Conservation (phyloP, 192 early-diverging fungal species). For the Ambispora gerdemannii region DNA sequence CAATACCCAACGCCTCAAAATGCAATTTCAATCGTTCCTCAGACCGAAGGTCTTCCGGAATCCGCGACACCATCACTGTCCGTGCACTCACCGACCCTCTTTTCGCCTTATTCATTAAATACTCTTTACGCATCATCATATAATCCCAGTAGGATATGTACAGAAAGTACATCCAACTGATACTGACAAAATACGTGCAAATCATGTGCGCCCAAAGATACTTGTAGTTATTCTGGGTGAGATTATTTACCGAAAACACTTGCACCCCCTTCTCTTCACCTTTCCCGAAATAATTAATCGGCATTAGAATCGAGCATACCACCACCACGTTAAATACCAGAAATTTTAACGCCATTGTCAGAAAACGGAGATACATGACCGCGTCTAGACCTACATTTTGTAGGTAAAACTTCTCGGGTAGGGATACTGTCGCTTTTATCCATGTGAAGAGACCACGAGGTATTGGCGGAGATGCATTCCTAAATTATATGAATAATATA, state of each 20-base stretch:
- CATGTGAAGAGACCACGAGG: constrained; percentile 49
- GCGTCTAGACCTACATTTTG: constrained; percentile 58
- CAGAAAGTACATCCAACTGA: constrained; percentile 53
- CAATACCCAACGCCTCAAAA: constrained; percentile 55
- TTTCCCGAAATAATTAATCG: constrained; percentile 47
- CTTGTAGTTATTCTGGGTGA: constrained; percentile 30
- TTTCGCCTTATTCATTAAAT: constrained; percentile 38
- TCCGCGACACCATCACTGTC: constrained; percentile 53
- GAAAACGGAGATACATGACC: constrained; percentile 60
- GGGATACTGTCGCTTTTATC: constrained; percentile 41
- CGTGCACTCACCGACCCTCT: constrained; percentile 43
- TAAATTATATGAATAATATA: constrained; percentile 25
- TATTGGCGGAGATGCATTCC: constrained; percentile 49
- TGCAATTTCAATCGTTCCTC: constrained; percentile 50
- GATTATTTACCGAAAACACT: constrained; percentile 45
- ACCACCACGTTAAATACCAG: constrained; percentile 42
- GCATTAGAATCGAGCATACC: constrained; percentile 46
- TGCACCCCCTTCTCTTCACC: constrained; percentile 16
- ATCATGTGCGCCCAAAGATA: constrained; percentile 55
- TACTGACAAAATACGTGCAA: constrained; percentile 45
- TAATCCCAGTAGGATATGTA: constrained; percentile 57
- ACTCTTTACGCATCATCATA: constrained; percentile 46
- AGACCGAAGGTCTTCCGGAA: constrained; percentile 47
- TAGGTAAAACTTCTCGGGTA: constrained; percentile 53
- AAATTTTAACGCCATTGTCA: constrained; percentile 57